These are phyloP conservation scores for Xylaria sp. DNA, from an alignment of 2,329 filamentous ascomycete species.

Conservation along the genomic window DNA sequence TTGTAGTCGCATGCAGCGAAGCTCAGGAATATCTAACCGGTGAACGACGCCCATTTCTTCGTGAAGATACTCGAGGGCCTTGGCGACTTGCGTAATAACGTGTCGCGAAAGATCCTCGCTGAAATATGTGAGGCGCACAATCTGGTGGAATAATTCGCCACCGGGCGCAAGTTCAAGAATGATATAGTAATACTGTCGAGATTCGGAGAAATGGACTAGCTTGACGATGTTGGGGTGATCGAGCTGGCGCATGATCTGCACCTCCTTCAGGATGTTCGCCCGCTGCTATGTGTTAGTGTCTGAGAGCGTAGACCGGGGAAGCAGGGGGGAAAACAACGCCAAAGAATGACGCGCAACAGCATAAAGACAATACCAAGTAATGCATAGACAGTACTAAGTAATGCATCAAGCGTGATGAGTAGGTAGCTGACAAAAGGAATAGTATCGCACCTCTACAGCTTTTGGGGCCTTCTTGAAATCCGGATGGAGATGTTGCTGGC, in stretches of 20 bases:
- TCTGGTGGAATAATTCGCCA: constrained; percentile 96
- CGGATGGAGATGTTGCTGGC: constrained; percentile 88
- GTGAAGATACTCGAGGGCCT: constrained; percentile 88
- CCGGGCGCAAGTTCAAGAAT: constrained; percentile 91
- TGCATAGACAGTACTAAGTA: background rate
- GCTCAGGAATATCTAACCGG: constrained; percentile 56
- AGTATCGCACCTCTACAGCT: constrained; percentile 86
- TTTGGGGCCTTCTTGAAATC: constrained; percentile 93
- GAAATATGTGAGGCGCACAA: constrained; percentile 96
- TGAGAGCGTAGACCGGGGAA: background rate
- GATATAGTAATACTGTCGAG: constrained; percentile 94
- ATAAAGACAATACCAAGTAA: background rate
- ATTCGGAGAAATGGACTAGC: constrained; percentile 89
- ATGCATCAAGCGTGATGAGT: background rate
- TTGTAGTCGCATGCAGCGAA: background rate
- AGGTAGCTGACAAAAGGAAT: constrained; percentile 33
- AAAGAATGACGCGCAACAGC: constrained; percentile 8
- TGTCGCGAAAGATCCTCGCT: constrained; percentile 93
- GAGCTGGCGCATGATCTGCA: constrained; percentile 95
- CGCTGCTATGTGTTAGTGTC: constrained; percentile 53
- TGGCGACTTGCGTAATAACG: constrained; percentile 91
- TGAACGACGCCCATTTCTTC: constrained; percentile 95
- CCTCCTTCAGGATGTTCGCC: constrained; percentile 96
- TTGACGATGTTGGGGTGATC: constrained; percentile 96
- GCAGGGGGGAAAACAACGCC: background rate